phyloP scores from a whole-genome alignment of 2,329 filamentous ascomycete species.

The Colletotrichum godetiae region DNA sequence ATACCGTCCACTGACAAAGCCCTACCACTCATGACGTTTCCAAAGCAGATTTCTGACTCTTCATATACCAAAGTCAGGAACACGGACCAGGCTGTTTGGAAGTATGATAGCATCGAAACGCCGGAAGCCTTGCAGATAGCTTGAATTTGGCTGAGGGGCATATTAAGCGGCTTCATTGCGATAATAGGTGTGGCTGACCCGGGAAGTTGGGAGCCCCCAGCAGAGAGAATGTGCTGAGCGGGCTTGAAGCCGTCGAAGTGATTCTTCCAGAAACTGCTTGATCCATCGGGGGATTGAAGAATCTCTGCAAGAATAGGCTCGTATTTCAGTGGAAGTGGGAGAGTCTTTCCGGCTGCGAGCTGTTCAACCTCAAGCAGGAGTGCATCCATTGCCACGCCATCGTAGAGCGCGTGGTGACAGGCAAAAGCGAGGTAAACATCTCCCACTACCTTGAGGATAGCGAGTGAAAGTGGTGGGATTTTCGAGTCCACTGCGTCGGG shows the following conservation, averaged over 20 bases:
- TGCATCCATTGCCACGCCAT: constrained; percentile 79
- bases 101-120: constrained; percentile 72
- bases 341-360: constrained; percentile 56
- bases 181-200: background rate
- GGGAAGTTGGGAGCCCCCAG: background rate
- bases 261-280: constrained; percentile 74
- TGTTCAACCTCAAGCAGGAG: constrained; percentile 78
- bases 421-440: constrained; percentile 57
- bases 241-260: constrained; percentile 64
- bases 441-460: constrained; percentile 48
- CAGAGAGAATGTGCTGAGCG: constrained; percentile 24
- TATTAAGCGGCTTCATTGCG: background rate
- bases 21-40: constrained; percentile 85
- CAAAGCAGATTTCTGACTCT: constrained; percentile 81
- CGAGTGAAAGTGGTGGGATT: constrained; percentile 58
- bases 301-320: constrained; percentile 73
- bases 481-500: constrained; percentile 55
- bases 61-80: constrained; percentile 68
- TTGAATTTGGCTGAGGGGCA: constrained; percentile 59
- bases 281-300: constrained; percentile 56
- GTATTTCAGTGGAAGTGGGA: constrained; percentile 67
- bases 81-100: constrained; percentile 79
- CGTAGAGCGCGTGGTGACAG: constrained; percentile 87
- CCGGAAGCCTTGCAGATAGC: constrained; percentile 62
- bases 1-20: constrained; percentile 73